Conservation (phyloP, 2,329 filamentous ascomycete genomes). For the Periconia sp. region DNA sequence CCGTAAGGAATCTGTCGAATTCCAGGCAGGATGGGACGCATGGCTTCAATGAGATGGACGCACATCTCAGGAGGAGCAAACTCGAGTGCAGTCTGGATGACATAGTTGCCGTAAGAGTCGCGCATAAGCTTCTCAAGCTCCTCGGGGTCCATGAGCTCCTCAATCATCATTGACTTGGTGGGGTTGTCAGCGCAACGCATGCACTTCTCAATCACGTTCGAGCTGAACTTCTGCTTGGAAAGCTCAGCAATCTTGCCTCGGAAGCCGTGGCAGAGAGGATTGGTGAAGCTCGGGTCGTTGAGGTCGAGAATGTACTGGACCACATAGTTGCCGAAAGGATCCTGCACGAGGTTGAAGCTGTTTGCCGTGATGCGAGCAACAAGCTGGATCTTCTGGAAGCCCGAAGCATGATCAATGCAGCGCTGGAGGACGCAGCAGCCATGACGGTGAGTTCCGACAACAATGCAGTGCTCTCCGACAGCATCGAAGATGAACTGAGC, state of each 20-base stretch:
- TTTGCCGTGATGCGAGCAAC: conserved; percentile 85
- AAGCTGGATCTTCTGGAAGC: conserved; percentile 82
- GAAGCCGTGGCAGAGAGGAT: conserved; percentile 83
- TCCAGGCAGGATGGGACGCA: conserved; percentile 79
- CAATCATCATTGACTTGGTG: conserved; percentile 78
- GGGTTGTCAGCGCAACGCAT: conserved; percentile 77
- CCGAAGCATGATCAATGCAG: conserved; percentile 95
- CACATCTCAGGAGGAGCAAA: conserved; percentile 37
- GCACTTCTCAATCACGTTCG: conserved; percentile 94
- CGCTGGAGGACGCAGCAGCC: conserved; percentile 97
- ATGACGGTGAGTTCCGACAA: conserved; percentile 94
- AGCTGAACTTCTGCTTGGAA: conserved; percentile 98
- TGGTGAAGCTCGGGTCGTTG: conserved; percentile 83
- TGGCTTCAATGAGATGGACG: conserved; percentile 72
- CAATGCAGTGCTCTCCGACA: conserved; percentile 81
- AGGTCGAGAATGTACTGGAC: conserved; percentile 97
- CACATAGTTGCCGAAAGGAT: conserved; percentile 98
- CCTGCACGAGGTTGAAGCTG: conserved; percentile 86
- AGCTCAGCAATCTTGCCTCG: conserved; percentile 68
- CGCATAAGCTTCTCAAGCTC: conserved; percentile 88
- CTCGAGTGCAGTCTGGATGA: conserved; percentile 81
- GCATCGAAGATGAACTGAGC: conserved; percentile 97
- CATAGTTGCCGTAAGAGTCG: conserved; percentile 95
- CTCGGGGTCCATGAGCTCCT: conserved; percentile 72
- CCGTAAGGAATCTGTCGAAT: conserved; percentile 93